Evolutionary conservation across 345 rosid species (phyloP), one percentile per base, ranked within the genome.

Genomic region (Punica granatum): DNA sequence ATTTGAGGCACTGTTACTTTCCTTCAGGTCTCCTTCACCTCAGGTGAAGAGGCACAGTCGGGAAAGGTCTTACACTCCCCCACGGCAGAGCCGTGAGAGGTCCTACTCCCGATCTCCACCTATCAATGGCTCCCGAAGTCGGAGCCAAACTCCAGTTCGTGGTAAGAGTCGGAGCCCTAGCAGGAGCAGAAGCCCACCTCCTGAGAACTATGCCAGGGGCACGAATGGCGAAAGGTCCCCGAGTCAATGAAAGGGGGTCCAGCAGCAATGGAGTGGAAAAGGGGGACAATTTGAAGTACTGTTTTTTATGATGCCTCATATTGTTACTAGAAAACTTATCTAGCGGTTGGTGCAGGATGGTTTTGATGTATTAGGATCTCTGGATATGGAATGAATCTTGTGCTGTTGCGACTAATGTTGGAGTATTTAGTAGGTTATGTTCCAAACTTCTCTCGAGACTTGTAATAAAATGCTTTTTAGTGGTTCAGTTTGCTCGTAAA

Each of bases 21-120:
- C 11, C 69, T 18, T 39, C 71, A 95, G 99, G 78, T 88, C 99
- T 23, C 65, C 76, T 32, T 86, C 98, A 19, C 98, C 97, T 21
- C 82, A 79, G 60, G 83, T 76, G 69, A 83, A 75, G 59, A 77
- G 78, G 67, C 72, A 77, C n/a, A 70, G 77, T 32, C 46, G 74
- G 53, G 64, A 75, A 77, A 70, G 77, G 76, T 71, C 83, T 18
- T 76, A 72, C 66, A 76, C 81, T 2, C 77, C 83, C 2, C 72
- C 80, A 25, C 44, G n/a, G 33, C 76, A 60, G 28, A 69, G 72
- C 64, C 80, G 81, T 59, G 92, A 78, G 69, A 79, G 81, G 70
- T 83, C 96, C 48, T 26, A 56, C 34, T 26, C 97, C 16, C 84
- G 83, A 37, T 88, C 98, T 32, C 96, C 95, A 63, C 80, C 86